Evolutionary conservation across 768 basidiomycete genomes (phyloP), one percentile per base, ranked within the genome.

Genomic region (Rhodotorula diobovata): DNA sequence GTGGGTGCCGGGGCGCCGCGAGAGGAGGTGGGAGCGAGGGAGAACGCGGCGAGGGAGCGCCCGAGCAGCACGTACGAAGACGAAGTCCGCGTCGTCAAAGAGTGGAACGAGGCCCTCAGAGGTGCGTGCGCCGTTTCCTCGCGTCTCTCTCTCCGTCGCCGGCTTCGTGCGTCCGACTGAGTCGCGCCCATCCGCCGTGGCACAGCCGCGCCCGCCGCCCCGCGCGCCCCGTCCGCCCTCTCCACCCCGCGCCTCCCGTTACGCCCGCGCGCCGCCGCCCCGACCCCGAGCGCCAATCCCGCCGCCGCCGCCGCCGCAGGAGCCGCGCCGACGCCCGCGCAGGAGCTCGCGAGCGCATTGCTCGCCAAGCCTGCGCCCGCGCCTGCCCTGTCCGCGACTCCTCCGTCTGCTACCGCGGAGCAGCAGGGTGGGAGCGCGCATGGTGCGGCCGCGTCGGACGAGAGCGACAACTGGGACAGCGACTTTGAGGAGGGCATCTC

Each of bases 71-170:
- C 68, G 78, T 96, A 89, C 77, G 93, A 98, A 74, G 91, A 97
- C 77, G 93, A 90, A 30, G 91, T 99, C 45, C 83, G 92, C 76
- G 88, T 91, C 79, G 95, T 99, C 35, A 95, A 97, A 80, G 92
- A 97, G 80, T 99, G 95, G 94, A 99, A 99, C 77, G 91, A 97
- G 80, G 95, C 94, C 1, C 82, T 98, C 68, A 93, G 91, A 81
- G 93, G 91, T 93, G 79, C 77, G 83, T 77, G 9, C 58, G 41
- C 18, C 55, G 8, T 3, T 43, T 14, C 57, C 57, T 21, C 34
- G 28, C 30, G 32, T 54, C 11, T 14, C 35, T 37, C 46, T 37
- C 28, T 23, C 9, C 55, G 14, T 11, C 35, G 1, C 14, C 64
- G 55, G 8, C 56, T 28, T n/a, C n/a, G n/a, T n/a, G n/a, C n/a